phyloP scores from a whole-genome alignment of 768 basidiomycete genomes.

The Kwoniella heveanensis region DNA sequence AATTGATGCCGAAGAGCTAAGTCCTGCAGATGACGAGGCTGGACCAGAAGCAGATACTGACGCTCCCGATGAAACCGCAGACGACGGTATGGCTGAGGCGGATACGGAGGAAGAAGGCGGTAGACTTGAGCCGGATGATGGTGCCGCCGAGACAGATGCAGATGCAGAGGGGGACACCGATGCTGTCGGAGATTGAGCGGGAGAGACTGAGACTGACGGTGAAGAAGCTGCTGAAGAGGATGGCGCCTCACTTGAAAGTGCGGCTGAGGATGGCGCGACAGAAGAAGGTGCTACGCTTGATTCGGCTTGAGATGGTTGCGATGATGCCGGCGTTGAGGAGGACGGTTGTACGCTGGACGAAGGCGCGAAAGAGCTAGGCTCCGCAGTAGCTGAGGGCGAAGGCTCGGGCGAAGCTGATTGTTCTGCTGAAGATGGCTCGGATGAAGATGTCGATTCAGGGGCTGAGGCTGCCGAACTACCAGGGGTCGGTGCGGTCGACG shows the following conservation, averaged over 20 bases:
- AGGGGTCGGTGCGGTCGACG: background rate
- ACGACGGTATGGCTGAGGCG: background rate
- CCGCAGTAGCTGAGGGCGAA: background rate
- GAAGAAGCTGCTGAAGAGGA: background rate
- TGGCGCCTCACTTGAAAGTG: background rate
- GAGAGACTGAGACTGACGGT: background rate
- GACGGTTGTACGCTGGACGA: background rate
- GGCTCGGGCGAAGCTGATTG: background rate
- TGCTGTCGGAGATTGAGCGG: background rate
- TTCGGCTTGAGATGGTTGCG: background rate
- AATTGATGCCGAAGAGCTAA: background rate
- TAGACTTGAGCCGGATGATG: background rate
- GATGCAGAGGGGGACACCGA: background rate
- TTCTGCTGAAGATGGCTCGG: background rate
- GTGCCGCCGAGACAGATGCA: background rate
- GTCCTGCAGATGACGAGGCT: background rate
- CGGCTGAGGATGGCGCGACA: background rate
- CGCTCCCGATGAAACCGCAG: background rate
- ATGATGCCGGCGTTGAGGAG: background rate
- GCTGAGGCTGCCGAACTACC: background rate
- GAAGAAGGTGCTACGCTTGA: background rate
- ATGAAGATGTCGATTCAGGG: background rate
- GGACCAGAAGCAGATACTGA: background rate
- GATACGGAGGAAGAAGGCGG: background rate
- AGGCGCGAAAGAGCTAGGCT: conserved; percentile 3